Evolutionary conservation across 108 stramenopile genomes (phyloP), one percentile per base, ranked within the genome.

Genomic region (Thalassiosira profunda): DNA sequence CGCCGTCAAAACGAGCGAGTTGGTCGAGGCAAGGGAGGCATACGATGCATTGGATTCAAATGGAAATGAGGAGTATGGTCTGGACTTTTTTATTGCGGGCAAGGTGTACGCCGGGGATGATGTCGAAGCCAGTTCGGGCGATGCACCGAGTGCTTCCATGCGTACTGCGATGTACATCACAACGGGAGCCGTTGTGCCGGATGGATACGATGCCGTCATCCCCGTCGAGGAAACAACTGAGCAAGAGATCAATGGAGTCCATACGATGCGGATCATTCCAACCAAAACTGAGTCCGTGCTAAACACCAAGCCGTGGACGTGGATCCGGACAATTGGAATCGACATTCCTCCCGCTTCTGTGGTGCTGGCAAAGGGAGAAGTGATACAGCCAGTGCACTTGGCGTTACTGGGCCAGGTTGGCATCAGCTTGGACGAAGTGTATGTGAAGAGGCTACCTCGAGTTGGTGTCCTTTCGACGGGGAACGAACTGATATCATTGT

Each of bases 401-500:
- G 90, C 86, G 12, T 54, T 94, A 47, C 48, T 91, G 8, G 33
- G 63, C 24, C 93, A 94, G 67, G 72, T 79, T 20, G 81, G 84
- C 5, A 28, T 77, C 12, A n/a, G n/a, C n/a, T n/a, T n/a, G n/a
- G 31, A 82, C 17, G 12, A 66, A 34, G 46, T 93, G 5, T 41
- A 26, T 46, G 81, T 89, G 25, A 70, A 82, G 14, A 37, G 49
- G 47, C 54, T 49, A 20, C 61, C 75, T 1, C 70, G 42, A 31
- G 78, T 93, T 21, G 93, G 88, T 26, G 83, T 98, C 21, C 55
- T 99, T 25, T 94, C 95, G 24, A 99, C 96, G 15, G 97, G 97
- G 15, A 94, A 92, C 75, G 93, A 94, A 62, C 54, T 94, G 2
- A 20, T 82, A 12, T 12, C 29, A 5, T 30, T 42, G 11, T 36